Evolutionary conservation across 163 green algal genomes (phyloP).

Genomic region (Chlamydomonas reinhardtii): DNA sequence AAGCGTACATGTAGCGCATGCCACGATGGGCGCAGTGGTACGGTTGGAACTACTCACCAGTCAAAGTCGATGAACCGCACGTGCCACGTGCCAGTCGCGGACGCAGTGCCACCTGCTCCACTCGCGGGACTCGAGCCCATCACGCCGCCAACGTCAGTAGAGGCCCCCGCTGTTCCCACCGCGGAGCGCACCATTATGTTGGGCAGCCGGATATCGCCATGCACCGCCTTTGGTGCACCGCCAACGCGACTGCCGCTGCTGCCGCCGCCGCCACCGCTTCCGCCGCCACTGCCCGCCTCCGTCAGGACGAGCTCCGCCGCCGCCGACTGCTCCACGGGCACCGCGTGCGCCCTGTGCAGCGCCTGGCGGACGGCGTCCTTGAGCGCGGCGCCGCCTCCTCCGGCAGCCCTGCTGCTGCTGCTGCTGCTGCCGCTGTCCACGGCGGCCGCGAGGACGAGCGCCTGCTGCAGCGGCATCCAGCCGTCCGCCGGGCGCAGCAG

Average conservation of each 20-base stretch:
- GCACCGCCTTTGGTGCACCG: not conserved
- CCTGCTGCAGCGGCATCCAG: not conserved
- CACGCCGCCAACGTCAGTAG: not conserved
- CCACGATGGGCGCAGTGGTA: not conserved
- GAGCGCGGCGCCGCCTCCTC: not conserved
- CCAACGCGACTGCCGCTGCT: not conserved
- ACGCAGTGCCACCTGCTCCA: too few species aligned
- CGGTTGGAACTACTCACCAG: not conserved
- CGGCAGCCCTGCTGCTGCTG: too few species aligned
- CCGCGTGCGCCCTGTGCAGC: not conserved
- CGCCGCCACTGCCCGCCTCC: not conserved
- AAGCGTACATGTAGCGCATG: not conserved
- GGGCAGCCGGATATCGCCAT: not conserved
- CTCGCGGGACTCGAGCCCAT: not conserved
- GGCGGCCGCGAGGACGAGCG: not conserved
- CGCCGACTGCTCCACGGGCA: not conserved
- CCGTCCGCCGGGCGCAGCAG: not conserved
- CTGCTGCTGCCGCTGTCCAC: too few species aligned
- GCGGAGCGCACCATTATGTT: not conserved
- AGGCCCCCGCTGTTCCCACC: not conserved
- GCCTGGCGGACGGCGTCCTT: not conserved
- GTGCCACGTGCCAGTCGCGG: not conserved
- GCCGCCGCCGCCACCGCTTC: not conserved
- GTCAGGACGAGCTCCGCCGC: not conserved
- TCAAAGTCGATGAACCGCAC: constrained; percentile 14